Conservation (phyloP, 176 grass and related monocot genomes). For the Olyra latifolia region DNA sequence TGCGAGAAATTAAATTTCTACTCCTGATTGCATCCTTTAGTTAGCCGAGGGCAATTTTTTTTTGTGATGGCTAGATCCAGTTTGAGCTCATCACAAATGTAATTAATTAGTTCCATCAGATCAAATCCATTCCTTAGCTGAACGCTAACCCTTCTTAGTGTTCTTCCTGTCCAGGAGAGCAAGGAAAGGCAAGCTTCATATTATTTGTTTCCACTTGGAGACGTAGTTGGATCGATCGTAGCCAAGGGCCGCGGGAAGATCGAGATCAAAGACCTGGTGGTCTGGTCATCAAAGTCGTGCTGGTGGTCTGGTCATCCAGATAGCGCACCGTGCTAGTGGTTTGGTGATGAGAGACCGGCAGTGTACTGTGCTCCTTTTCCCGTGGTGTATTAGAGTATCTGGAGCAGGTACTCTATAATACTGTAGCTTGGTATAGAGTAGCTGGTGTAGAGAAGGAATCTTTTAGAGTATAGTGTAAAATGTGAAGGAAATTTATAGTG, state of each 20-base stretch:
- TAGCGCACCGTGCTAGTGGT: too few species aligned
- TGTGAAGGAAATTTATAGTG: too few species aligned
- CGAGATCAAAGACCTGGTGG: too few species aligned
- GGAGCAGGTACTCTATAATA: too few species aligned
- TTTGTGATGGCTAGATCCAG: conserved; percentile 16
- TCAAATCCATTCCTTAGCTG: background rate
- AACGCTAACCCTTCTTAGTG: background rate
- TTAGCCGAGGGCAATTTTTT: background rate
- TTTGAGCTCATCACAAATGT: conserved; percentile 10
- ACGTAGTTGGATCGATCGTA: conserved; percentile 13
- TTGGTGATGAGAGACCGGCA: too few species aligned
- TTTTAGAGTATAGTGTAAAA: too few species aligned
- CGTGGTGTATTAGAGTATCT: too few species aligned
- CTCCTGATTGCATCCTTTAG: conserved; percentile 28
- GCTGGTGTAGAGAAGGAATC: too few species aligned
- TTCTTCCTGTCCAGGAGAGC: conserved; percentile 24
- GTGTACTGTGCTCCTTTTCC: too few species aligned
- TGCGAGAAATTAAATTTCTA: conserved; percentile 10
- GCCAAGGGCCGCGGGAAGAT: conserved; percentile 76
- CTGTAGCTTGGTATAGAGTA: too few species aligned
- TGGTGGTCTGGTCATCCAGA: too few species aligned
- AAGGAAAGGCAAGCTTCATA: background rate
- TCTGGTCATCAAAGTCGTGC: too few species aligned
- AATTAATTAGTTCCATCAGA: background rate
- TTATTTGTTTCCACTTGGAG: background rate